A percentile compares a stretch with the other conserved stretches of the same genome.
phyloP scores from a whole-genome alignment of 176 grass and related monocot species.

The Chloris gayana region DNA sequence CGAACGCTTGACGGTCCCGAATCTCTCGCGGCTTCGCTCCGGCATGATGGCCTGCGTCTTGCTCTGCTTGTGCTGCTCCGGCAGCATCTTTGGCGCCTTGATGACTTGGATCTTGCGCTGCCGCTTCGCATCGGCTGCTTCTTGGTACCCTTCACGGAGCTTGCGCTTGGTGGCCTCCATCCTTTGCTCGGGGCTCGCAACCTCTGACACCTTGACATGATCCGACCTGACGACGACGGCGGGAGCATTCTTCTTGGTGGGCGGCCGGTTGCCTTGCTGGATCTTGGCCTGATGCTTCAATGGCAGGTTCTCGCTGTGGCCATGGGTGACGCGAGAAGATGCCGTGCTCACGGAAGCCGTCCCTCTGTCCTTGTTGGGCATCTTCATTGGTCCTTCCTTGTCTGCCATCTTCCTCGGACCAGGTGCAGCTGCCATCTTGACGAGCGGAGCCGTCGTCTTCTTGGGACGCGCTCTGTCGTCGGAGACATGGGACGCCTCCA shows the following conservation, averaged over 20 bases:
- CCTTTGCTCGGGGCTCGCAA: background rate
- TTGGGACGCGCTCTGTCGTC: background rate
- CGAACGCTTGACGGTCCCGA: background rate
- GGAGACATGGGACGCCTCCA: no score
- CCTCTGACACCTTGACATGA: background rate
- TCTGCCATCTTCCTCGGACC: no score
- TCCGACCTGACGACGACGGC: background rate
- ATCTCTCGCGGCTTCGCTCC: background rate
- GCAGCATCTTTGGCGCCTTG: background rate
- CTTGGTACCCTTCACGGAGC: background rate
- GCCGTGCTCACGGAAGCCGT: no score
- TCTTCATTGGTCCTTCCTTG: no score
- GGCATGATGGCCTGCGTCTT: background rate
- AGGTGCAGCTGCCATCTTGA: background rate
- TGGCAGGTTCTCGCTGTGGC: no score
- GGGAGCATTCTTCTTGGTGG: background rate
- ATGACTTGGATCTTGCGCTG: background rate
- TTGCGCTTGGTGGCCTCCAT: conserved; percentile 11
- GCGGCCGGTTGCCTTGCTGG: background rate
- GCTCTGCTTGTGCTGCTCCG: background rate
- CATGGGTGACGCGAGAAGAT: no score
- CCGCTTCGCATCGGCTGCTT: background rate
- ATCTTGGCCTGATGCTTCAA: no score
- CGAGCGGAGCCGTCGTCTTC: background rate
- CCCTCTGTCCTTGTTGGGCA: no score